Base-by-base conservation (phyloP, 2,329 filamentous ascomycete genomes). In the Penicillium polonicum region DNA sequence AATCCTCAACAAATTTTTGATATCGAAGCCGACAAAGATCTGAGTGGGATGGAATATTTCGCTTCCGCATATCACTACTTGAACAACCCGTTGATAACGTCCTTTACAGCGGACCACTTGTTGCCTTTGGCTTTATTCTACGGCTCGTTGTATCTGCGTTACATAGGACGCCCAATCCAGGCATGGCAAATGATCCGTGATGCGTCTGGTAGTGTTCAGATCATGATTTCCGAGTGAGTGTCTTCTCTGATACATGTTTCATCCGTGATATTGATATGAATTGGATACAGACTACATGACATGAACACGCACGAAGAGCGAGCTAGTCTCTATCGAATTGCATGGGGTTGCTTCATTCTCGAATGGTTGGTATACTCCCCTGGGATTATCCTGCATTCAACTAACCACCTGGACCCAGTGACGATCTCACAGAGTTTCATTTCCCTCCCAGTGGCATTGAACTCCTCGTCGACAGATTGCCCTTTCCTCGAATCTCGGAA, bases 341-440 rank as follows among this genome's bases (percentile, higher is more conserved):
- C 58, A 13, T 64, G 62, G 62, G 59, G 53, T n/a, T 63, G 60
- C 36, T 64, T 63, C 27, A 49, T 64, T 15, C 54, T 64, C 7
- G 62, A 64, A 56, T 63, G 60, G 62, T 64, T 7, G 7, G 39
- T 45, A 17, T 23, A 25, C 3, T 4, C 21, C 21, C 8, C 10
- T 21, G 3, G 2, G 2, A 21, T 25, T 12, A 9, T 21, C 44
- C 21, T 8, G 1, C 10, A 15, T 10, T 15, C 35, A 25, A 45
- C 43, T 51, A 35, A 48, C 15, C 21, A 19, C 5, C 4, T 9
- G 8, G 13, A 19, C 25, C 12, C 23, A 64, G 62, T 38, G 62
- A 64, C 35, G 62, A 64, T 27, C 57, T 63, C 5, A 58, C 62
- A 4, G 62, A 64, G 12, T 64, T 64, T 12, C 56, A 63, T 46